A percentile compares a stretch with the other conserved stretches of the same genome.
phyloP scores from a whole-genome alignment of 2,329 filamentous ascomycete genomes.

The Penicillium sumatraense region DNA sequence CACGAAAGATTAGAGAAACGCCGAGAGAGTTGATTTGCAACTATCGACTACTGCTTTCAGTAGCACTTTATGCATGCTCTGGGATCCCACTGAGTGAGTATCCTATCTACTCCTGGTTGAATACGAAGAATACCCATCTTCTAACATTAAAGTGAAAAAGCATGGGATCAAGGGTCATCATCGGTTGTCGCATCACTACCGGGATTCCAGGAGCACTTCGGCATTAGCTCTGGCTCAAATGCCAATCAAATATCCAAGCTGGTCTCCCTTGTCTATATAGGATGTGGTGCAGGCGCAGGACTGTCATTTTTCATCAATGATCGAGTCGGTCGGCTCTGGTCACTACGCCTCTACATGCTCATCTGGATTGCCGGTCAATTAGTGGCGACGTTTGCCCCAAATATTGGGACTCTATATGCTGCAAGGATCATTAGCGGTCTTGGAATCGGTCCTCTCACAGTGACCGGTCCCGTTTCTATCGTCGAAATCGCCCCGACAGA shows the following conservation, averaged over 20 bases:
- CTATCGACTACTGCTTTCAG: background rate
- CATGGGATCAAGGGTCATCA: slow-evolving; percentile 41
- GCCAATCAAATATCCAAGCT: slow-evolving; percentile 37
- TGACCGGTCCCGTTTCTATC: slow-evolving; percentile 44
- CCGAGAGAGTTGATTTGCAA: background rate
- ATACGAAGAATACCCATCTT: background rate
- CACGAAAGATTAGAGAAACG: background rate
- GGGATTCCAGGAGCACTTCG: slow-evolving; percentile 42
- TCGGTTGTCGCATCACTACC: slow-evolving; percentile 38
- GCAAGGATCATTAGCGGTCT: slow-evolving; percentile 44
- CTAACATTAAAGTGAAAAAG: slow-evolving; percentile 22
- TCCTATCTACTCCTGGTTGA: slow-evolving; percentile 20
- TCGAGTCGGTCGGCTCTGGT: slow-evolving; percentile 46
- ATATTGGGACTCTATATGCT: slow-evolving; percentile 35
- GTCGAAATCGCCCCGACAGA: slow-evolving; percentile 48
- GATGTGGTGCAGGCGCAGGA: slow-evolving; percentile 33
- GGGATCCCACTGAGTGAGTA: background rate
- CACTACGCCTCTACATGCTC: slow-evolving; percentile 42
- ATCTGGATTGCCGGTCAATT: slow-evolving; percentile 32
- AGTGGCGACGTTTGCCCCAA: slow-evolving; percentile 21
- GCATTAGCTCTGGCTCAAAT: slow-evolving; percentile 34
- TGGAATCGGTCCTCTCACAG: slow-evolving; percentile 46
- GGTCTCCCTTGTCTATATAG: slow-evolving; percentile 44
- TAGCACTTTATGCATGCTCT: background rate
- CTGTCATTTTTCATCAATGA: slow-evolving; percentile 48